Evolutionary conservation across 169 alveolate genomes (phyloP), one percentile per base, ranked within the genome.

Genomic region (Plasmodium falciparum): DNA sequence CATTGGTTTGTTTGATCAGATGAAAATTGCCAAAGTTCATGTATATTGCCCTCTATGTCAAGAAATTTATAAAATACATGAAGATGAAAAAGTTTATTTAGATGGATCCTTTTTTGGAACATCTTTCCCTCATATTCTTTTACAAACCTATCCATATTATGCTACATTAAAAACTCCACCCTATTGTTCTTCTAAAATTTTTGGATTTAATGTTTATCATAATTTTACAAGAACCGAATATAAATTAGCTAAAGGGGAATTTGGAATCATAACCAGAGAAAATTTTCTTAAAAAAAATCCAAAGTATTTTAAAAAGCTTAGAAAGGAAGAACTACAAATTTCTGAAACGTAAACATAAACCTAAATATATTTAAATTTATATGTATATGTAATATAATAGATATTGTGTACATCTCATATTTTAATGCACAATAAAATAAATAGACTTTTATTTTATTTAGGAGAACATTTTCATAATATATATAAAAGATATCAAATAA

Each of bases 61-160:
- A 92, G 99, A 98, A 74, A 98, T 96, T 22, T 97, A 97, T 88
- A 92, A 90, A 26, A 67, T 93, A 65, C 94, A 88, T 70, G 93
- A 95, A 2, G 95, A 94, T 88, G 93, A 90, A 3, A 93, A 95
- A 83, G 95, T 98, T 6, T 98, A 97, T 92, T 92, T 98, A 47
- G 99, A 98, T 94, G 99, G 99, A 33, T 98, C 98, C 29, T 97
- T 96, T 88, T 97, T 98, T 88, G 99, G 99, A 2, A 95, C 98
- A 45, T 95, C 99, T 22, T 97, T 98, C 78, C 99, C 99, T 9
- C 98, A 96, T 52, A 90, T 97, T 20, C 96, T 98, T 58, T 70
- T 96, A 72, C 95, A 95, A 89, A 88, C 97, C n/a, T 97, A 92
- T 88, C 98, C 99, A 12, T 97, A 97, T 86, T 93, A 95, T 54